Conservation (phyloP, 495 filamentous ascomycete species). For the Ascobolus immersus region DNA sequence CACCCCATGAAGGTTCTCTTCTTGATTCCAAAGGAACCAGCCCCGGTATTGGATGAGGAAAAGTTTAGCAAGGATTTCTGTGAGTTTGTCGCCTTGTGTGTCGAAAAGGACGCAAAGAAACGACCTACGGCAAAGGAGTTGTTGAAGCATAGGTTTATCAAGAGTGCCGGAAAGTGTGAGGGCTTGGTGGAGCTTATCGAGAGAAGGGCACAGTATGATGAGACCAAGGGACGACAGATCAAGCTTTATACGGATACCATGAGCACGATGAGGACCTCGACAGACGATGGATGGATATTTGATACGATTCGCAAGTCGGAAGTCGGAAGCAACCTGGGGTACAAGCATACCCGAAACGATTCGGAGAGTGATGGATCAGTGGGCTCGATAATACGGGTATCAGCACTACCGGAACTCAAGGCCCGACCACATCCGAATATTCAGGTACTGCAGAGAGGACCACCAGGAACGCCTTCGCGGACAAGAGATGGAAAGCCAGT, state of each 20-base stretch:
- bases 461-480: no score
- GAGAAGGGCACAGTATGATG: slow-evolving; percentile 62
- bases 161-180: slow-evolving; percentile 66
- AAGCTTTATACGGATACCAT: slow-evolving; percentile 14
- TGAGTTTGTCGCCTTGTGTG: slow-evolving; percentile 71
- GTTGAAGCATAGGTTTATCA: slow-evolving; percentile 70
- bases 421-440: no score
- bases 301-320: no score
- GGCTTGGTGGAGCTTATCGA: slow-evolving; percentile 86
- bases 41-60: slow-evolving; percentile 57
- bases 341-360: no score
- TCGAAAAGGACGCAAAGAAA: slow-evolving; percentile 68
- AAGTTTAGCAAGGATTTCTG: slow-evolving; percentile 68
- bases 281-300: no score
- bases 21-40: slow-evolving; percentile 81
- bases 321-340: no score
- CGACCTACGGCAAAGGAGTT: slow-evolving; percentile 69
- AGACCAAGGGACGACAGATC: slow-evolving; percentile 27
- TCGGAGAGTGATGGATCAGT: no score
- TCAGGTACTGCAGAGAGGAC: no score
- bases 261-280: no score
- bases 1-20: slow-evolving; percentile 98
- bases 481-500: no score
- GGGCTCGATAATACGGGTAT: no score
- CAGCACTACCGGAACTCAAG: no score